Evolutionary conservation across 805 yeast species (phyloP).

Genomic region (Lipomyces mesembrius): DNA sequence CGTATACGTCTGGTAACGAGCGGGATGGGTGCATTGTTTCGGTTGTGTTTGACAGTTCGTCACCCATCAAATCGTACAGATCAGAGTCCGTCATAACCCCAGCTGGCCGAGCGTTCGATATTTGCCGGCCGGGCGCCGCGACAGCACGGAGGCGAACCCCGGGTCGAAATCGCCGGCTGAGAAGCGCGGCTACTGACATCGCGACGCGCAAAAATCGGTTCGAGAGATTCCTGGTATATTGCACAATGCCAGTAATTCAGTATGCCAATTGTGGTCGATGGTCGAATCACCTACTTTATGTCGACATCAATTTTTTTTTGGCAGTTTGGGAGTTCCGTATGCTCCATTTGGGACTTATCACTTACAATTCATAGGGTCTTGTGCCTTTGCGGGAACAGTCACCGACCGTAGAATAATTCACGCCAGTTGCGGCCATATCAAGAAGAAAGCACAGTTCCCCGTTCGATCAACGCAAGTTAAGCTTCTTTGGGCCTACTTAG

Average conservation of each 20-base stretch:
- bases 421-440: too few species aligned
- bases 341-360: neutral
- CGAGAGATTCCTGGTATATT: neutral
- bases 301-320: neutral
- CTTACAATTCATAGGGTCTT: neutral
- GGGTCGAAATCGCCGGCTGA: neutral
- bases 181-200: neutral
- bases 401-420: too few species aligned
- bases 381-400: too few species aligned
- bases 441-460: too few species aligned
- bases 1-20: slow-evolving; percentile 19
- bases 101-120: neutral
- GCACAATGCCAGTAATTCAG: neutral
- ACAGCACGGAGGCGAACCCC: neutral
- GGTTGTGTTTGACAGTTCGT: neutral
- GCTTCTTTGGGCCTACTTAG: too few species aligned
- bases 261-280: neutral
- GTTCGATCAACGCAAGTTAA: too few species aligned
- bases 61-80: neutral
- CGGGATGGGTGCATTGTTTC: slow-evolving; percentile 13
- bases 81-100: neutral
- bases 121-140: neutral
- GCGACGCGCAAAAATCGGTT: neutral
- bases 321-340: neutral
- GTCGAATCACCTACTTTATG: neutral